Conservation (phyloP, 2,329 filamentous ascomycete species). For the Graphilbum sp. region DNA sequence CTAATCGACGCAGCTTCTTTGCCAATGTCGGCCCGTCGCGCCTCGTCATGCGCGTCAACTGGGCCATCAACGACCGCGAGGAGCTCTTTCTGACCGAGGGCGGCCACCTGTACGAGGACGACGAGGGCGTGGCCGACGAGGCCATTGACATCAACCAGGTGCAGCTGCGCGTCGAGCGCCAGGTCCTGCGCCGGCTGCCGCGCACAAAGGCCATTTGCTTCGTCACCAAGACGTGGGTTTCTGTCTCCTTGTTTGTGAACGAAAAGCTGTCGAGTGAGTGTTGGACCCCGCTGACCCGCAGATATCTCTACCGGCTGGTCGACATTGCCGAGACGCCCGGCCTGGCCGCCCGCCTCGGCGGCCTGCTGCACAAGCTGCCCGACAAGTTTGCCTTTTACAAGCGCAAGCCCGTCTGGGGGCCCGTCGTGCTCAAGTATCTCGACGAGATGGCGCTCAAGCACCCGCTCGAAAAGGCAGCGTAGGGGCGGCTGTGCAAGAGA, state of each 20-base stretch:
- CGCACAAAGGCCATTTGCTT: background rate
- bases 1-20: background rate
- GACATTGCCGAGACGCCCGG: background rate
- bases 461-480: background rate
- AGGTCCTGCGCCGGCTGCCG: background rate
- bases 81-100: background rate
- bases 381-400: constrained; percentile 1
- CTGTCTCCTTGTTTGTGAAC: too few species aligned
- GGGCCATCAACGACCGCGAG: background rate
- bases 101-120: background rate
- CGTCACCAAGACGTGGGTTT: background rate
- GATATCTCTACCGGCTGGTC: background rate
- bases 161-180: background rate
- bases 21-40: background rate
- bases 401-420: background rate
- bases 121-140: background rate
- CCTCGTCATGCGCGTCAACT: background rate
- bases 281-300: background rate
- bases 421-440: background rate
- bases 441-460: background rate
- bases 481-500: too few species aligned
- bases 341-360: background rate
- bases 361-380: background rate
- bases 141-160: background rate
- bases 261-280: too few species aligned